Percentiles rank a stretch among this genome's conserved stretches.
Evolutionary conservation across 176 grass and related monocot genomes (phyloP).

Genomic region (Paspalum notatum): DNA sequence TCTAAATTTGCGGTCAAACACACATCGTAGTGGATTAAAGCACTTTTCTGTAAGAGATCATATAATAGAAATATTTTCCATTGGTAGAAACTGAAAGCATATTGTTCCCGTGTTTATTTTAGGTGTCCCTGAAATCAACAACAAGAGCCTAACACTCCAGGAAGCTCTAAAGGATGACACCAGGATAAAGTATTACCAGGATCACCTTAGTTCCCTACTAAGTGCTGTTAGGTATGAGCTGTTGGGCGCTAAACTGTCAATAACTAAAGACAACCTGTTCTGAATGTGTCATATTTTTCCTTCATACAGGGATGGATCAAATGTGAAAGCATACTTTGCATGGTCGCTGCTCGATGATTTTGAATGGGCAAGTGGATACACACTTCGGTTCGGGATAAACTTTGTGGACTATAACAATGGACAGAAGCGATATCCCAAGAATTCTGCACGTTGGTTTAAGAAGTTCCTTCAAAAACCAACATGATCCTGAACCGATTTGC

Average conservation of each 20-base stretch:
- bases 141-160: conserved; percentile 44
- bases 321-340: conserved; percentile 61
- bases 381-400: conserved; percentile 45
- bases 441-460: conserved; percentile 59
- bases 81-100: neutral
- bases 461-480: conserved; percentile 45
- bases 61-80: too few relatives aligned
- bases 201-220: conserved; percentile 50
- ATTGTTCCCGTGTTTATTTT: too few relatives aligned
- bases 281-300: neutral
- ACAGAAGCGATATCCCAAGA: conserved; percentile 58
- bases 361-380: conserved; percentile 53
- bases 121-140: conserved; percentile 36
- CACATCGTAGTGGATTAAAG: too few relatives aligned
- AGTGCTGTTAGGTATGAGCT: conserved; percentile 58
- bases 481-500: too few relatives aligned
- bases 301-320: conserved; percentile 43
- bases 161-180: conserved; percentile 62
- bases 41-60: too few relatives aligned
- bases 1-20: too few relatives aligned
- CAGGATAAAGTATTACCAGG: conserved; percentile 58
- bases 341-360: conserved; percentile 67
- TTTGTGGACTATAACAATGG: conserved; percentile 58
- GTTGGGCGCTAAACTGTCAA: neutral
- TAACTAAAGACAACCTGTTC: neutral